Evolutionary conservation across 2,329 filamentous ascomycete genomes (phyloP), one percentile per base, ranked within the genome.

Genomic region (Fusarium sp.): DNA sequence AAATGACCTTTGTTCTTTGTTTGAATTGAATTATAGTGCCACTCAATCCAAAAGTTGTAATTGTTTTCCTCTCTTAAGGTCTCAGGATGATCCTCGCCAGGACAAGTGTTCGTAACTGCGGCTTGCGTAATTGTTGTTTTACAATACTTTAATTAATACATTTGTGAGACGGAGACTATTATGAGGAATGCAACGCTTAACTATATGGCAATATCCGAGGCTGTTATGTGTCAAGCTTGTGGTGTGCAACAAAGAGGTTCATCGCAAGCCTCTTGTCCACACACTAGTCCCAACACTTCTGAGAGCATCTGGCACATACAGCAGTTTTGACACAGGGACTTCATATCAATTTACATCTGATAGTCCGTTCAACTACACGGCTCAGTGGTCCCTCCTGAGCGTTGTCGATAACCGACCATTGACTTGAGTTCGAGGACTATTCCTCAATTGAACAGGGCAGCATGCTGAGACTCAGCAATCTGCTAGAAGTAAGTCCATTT

Each of bases 41-140:
- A 14, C 24, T 33, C 24, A 19, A 3, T n/a, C 40, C 26, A 14
- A 20, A 17, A 19, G 46, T 40, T 65, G 19, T 15, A 17, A 33
- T 46, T 48, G 20, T 28, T 17, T 24, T 20, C n/a, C 17, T 26
- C 6, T 24, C 30, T 3, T 10, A 20, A 63, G 19, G 52, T 60
- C 41, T 60, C 30, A 33, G 32, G 37, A 52, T 30, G 7, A 35
- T 11, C 14, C 35, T 44, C 33, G 9, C 19, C 11, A 45, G 60
- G 60, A 65, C 60, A 65, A 60, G 60, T 65, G 62, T 65, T 49
- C 53, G 37, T 60, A 45, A 24, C 35, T 33, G 44, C 50, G 60
- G 62, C 62, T 65, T 65, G 60, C 62, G 53, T 65, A 65, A 65
- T 53, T 47, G 43, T 22, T 20, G 40, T 48, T 48, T 53, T 22